Percentiles rank a stretch among this genome's conserved stretches.
These are phyloP conservation scores for Gentiana straminea DNA, from an alignment of 257 asterid genomes.

Conservation along the genomic window DNA sequence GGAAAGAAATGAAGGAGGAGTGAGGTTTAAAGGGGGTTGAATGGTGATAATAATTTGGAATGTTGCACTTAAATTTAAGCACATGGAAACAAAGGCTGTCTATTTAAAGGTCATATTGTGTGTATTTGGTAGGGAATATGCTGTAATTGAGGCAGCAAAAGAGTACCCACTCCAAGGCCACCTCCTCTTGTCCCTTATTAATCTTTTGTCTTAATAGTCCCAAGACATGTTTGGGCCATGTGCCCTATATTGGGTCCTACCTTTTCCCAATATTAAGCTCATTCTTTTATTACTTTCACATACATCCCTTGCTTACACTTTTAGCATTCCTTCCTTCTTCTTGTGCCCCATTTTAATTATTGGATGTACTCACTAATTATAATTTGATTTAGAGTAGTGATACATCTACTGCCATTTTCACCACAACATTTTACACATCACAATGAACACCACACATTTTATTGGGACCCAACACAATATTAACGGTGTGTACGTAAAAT, in stretches of 20 bases:
- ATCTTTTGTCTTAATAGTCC: conserved; percentile 40
- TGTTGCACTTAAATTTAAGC: conserved; percentile 37
- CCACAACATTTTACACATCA: too few species aligned
- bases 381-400: too few species aligned
- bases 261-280: conserved; percentile 10
- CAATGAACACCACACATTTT: too few species aligned
- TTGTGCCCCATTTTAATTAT: too few species aligned
- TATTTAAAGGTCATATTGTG: conserved; percentile 20
- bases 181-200: conserved; percentile 16
- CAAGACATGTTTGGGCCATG: conserved; percentile 39
- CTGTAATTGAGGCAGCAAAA: conserved; percentile 22
- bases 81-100: conserved; percentile 38
- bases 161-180: conserved; percentile 20
- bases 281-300: too few species aligned
- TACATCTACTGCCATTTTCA: too few species aligned
- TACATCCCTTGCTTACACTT: too few species aligned
- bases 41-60: conserved; percentile 24
- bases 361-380: too few species aligned
- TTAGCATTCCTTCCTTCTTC: too few species aligned
- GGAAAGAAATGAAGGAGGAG: conserved; percentile 8
- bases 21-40: conserved; percentile 1
- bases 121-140: conserved; percentile 37
- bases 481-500: too few species aligned
- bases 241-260: conserved; percentile 35
- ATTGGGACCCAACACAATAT: too few species aligned